Evolutionary conservation across 2,329 filamentous ascomycete species (phyloP), one percentile per base, ranked within the genome.

Genomic region (Penicillium sp.): DNA sequence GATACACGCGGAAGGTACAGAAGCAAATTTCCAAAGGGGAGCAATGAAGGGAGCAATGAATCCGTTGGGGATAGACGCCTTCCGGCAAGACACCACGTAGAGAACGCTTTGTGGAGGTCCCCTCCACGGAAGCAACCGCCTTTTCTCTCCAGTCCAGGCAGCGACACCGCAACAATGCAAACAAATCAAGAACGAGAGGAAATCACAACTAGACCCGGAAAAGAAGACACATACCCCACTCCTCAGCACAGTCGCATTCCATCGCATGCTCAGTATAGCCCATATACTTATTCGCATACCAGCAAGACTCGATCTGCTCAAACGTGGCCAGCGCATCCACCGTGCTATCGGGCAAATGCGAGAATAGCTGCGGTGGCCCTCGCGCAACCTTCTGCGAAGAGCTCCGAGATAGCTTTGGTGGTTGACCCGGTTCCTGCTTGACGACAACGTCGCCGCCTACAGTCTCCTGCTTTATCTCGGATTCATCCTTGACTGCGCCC

Each of bases 241-340:
- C 92, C 79, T 96, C 92, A 68, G 85, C 83, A 79, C 95, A 99
- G 76, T 99, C 95, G 79, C 95, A 99, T 78, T 97, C 95, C 77
- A 98, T 84, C 62, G 91, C 94, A 79, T 93, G 91, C 72, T 97
- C 94, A 28, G 95, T 96, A 66, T 89, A 90, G 55, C 95, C 95
- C 80, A 98, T 88, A 68, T 91, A 87, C 77, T 96, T 97, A 67
- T 93, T 92, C 57, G 91, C 92, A 78, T 99, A 99, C 37, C 91
- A 89, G 77, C 94, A 98, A 69, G 92, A 87, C 55, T 88, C 81
- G 65, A 99, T 93, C 55, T 94, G 82, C 67, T 92, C 86, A 70
- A 99, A 99, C 14, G 87, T 86, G 28, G 83, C 80, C 68, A 85
- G 88, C 4, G 95, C 91, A 69, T 95, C 91, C 38, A 82, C 79